phyloP scores from a whole-genome alignment of 2,329 filamentous ascomycete species.

The Sarocladium brachiariae region DNA sequence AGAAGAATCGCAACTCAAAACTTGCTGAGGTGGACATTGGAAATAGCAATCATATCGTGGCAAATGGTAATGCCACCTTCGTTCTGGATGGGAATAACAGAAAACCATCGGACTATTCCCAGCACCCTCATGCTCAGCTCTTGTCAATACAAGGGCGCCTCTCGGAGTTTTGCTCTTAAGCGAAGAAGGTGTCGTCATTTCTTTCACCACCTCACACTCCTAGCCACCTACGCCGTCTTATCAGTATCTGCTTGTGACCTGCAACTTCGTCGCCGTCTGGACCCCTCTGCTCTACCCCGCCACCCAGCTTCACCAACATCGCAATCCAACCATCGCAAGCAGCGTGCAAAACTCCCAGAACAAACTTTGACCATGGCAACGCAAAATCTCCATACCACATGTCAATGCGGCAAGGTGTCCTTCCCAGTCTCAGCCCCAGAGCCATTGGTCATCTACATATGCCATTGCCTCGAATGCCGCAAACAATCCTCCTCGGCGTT shows the following conservation, averaged over 20 bases:
- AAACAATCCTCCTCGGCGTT: slow-evolving; percentile 39
- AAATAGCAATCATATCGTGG: too few relatives aligned
- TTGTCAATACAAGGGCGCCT: neutral
- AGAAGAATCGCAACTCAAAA: too few relatives aligned
- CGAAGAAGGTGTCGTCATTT: neutral
- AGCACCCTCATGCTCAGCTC: neutral
- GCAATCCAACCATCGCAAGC: neutral
- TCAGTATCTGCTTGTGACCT: neutral
- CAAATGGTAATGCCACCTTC: too few relatives aligned
- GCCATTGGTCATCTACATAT: slow-evolving; percentile 33
- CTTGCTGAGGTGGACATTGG: too few relatives aligned
- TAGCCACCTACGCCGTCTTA: neutral
- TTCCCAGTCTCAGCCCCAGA: slow-evolving; percentile 28
- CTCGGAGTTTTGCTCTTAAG: neutral
- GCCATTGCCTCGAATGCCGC: slow-evolving; percentile 40
- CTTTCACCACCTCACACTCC: neutral
- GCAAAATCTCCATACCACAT: slow-evolving; percentile 20
- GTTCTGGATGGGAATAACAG: too few relatives aligned
- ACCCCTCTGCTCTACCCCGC: neutral
- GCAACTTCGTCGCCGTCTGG: too few relatives aligned
- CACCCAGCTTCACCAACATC: neutral
- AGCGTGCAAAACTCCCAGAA: neutral
- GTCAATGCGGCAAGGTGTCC: slow-evolving; percentile 33
- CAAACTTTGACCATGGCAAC: slow-evolving; percentile 4
- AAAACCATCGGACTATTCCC: too few relatives aligned